A percentile compares a stretch with the other conserved stretches of the same genome.
These are phyloP conservation scores for Fusarium sp. DNA, from an alignment of 2,329 filamentous ascomycete genomes.

Conservation along the genomic window DNA sequence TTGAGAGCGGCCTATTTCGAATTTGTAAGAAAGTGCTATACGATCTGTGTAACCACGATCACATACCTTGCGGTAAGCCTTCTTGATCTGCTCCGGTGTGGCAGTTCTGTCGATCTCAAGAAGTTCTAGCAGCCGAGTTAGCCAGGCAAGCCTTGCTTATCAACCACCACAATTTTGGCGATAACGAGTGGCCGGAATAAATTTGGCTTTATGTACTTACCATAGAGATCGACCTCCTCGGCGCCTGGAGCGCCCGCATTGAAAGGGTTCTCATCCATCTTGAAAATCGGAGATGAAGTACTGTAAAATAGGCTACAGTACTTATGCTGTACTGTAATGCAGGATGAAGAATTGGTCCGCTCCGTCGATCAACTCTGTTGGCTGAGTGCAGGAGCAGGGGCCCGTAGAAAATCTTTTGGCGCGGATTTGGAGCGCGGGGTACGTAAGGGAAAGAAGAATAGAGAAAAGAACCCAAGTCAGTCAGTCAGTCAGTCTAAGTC, in stretches of 20 bases:
- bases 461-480: background rate
- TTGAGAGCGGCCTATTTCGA: slow-evolving; percentile 78
- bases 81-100: slow-evolving; percentile 86
- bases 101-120: slow-evolving; percentile 80
- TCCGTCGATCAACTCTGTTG: slow-evolving; percentile 36
- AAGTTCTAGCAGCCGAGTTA: slow-evolving; percentile 68
- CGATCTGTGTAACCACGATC: slow-evolving; percentile 2
- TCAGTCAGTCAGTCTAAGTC: background rate
- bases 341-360: slow-evolving; percentile 46
- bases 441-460: background rate
- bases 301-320: slow-evolving; percentile 21
- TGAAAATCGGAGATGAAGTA: slow-evolving; percentile 18
- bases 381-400: slow-evolving; percentile 23
- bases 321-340: slow-evolving; percentile 37
- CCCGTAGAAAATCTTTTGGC: slow-evolving; percentile 45
- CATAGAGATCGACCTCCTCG: slow-evolving; percentile 71
- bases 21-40: slow-evolving; percentile 20
- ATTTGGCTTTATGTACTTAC: slow-evolving; percentile 53
- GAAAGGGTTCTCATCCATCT: slow-evolving; percentile 44
- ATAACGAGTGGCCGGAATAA: background rate
- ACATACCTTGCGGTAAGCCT: slow-evolving; percentile 91
- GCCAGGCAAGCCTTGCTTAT: slow-evolving; percentile 5
- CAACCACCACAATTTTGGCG: slow-evolving; percentile 8
- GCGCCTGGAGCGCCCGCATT: slow-evolving; percentile 44
- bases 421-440: slow-evolving; percentile 42